These are phyloP conservation scores for Aethionema arabicum DNA, from an alignment of 345 rosid genomes.

Conservation along the genomic window DNA sequence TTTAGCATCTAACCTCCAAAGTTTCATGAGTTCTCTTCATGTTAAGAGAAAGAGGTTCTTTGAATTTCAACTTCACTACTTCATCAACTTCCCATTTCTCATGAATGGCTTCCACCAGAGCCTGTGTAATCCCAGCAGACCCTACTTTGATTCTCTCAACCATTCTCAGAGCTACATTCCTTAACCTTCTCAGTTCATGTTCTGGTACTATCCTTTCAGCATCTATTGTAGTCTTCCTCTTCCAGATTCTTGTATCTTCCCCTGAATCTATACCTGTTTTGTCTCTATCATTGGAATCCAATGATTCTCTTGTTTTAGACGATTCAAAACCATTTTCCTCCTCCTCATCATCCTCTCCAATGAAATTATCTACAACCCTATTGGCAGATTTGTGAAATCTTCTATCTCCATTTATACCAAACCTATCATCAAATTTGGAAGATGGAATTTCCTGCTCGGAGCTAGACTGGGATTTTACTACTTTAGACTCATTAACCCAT, in stretches of 20 bases:
- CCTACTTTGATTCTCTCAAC: constrained; percentile 82
- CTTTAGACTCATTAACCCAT: constrained; percentile 56
- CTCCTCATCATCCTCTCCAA: no score
- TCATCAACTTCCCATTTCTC: constrained; percentile 78
- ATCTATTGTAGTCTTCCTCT: constrained; percentile 47
- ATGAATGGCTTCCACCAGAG: constrained; percentile 66
- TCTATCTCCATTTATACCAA: constrained; percentile 25
- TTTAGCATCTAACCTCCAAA: constrained; percentile 63
- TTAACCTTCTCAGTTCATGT: constrained; percentile 70
- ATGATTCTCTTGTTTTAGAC: constrained; percentile 14
- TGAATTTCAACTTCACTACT: constrained; percentile 82
- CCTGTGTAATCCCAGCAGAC: constrained; percentile 69
- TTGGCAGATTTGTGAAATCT: constrained; percentile 1
- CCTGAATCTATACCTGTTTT: constrained; percentile 5
- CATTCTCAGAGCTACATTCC: constrained; percentile 77
- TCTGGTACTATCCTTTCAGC: constrained; percentile 66
- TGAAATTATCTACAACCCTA: constrained; percentile 16
- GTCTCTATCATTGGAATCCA: constrained; percentile 29
- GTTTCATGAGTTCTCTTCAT: constrained; percentile 83
- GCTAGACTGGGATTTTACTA: constrained; percentile 28
- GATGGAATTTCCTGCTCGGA: constrained; percentile 18
- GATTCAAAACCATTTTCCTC: no score
- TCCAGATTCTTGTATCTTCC: constrained; percentile 35
- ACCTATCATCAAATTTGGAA: constrained; percentile 18
- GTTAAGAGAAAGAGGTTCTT: constrained; percentile 61